A percentile compares a stretch with the other conserved stretches of the same genome.
Conservation (phyloP, 441 rosid species). For the Euphorbia schlechtendalii region DNA sequence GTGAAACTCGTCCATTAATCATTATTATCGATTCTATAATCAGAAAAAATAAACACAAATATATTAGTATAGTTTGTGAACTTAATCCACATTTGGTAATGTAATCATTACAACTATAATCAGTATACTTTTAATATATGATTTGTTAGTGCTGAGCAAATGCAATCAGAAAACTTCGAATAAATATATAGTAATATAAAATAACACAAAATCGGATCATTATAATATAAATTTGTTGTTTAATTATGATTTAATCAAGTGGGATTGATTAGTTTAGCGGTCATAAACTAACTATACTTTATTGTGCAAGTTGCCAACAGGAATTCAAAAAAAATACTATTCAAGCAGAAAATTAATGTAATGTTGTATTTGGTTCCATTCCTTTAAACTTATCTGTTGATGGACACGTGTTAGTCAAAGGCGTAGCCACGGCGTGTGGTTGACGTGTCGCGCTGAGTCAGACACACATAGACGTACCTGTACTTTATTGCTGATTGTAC, state of each 20-base stretch:
- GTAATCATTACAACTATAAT: no score
- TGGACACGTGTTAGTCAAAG: neutral
- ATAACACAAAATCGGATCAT: neutral
- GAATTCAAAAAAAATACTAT: neutral
- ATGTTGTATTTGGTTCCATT: neutral
- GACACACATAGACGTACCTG: slow-evolving; percentile 14
- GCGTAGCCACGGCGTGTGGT: slow-evolving; percentile 2
- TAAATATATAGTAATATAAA: no score
- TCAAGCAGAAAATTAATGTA: neutral
- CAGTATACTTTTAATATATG: no score
- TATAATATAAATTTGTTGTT: neutral
- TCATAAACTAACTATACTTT: slow-evolving; percentile 5
- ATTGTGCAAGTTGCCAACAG: slow-evolving; percentile 3
- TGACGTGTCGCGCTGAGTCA: slow-evolving; percentile 22
- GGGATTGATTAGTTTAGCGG: neutral
- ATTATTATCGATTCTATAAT: no score
- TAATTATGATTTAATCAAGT: slow-evolving; percentile 5
- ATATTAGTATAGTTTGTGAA: no score
- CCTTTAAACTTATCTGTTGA: neutral
- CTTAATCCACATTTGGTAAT: no score
- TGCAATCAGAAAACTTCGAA: no score
- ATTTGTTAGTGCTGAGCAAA: no score
- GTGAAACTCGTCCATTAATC: no score
- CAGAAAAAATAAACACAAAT: no score
- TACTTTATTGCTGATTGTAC: slow-evolving; percentile 17